Conservation (phyloP, 768 basidiomycete species). For the Leccinum olivaceopallidum region DNA sequence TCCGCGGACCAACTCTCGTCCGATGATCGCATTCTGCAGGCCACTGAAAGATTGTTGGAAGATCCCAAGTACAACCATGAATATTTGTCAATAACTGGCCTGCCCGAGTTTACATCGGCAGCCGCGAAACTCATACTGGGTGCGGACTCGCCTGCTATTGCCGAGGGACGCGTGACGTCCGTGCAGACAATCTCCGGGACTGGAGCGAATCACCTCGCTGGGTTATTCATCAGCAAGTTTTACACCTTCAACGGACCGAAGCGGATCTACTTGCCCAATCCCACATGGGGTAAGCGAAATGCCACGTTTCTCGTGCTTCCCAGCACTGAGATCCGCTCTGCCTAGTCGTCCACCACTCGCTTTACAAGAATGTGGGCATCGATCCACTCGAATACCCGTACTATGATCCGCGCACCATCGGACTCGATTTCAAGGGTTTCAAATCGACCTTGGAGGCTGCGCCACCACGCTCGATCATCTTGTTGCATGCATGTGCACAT, state of each 20-base stretch:
- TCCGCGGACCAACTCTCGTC: conserved; percentile 1
- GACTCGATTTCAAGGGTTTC: conserved; percentile 77
- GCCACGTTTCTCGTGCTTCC: conserved; percentile 1
- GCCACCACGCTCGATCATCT: conserved; percentile 76
- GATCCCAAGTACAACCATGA: conserved; percentile 84
- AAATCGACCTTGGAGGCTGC: conserved; percentile 59
- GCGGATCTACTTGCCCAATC: conserved; percentile 82
- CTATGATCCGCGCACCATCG: conserved; percentile 88
- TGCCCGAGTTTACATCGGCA: conserved; percentile 76
- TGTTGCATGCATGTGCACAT: conserved; percentile 94
- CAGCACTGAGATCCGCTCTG: not conserved
- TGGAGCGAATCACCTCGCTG: conserved; percentile 93
- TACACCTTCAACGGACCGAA: conserved; percentile 70
- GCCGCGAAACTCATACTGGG: conserved; percentile 87
- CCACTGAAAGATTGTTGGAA: conserved; percentile 65
- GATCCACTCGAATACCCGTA: conserved; percentile 89
- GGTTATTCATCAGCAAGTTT: conserved; percentile 79
- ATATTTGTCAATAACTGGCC: conserved; percentile 88
- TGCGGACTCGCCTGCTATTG: conserved; percentile 63
- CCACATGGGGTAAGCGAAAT: conserved; percentile 82
- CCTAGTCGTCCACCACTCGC: conserved; percentile 83
- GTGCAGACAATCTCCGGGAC: conserved; percentile 96
- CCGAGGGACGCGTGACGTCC: conserved; percentile 69
- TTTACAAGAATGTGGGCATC: conserved; percentile 90
- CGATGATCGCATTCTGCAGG: conserved; percentile 44